Evolutionary conservation across 495 filamentous ascomycete species (phyloP).

Genomic region (Penicillium lividum): DNA sequence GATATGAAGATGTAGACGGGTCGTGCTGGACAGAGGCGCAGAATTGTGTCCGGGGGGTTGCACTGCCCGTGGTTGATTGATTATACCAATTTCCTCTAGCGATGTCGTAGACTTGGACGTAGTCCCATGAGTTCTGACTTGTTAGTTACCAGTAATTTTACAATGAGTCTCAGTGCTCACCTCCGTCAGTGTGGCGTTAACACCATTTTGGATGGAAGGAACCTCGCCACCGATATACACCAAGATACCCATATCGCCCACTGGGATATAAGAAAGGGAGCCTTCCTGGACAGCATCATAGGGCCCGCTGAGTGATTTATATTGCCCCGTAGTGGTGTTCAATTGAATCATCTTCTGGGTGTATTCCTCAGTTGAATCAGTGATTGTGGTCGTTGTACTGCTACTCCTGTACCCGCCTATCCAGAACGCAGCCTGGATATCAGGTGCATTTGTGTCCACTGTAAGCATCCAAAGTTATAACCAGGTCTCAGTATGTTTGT

Average conservation of each 20-base stretch:
- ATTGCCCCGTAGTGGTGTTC: constrained; percentile 18
- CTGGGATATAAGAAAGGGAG: constrained; percentile 15
- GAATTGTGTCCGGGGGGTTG: constrained; percentile 13
- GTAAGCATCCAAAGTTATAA: no score
- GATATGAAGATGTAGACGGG: constrained; percentile 9
- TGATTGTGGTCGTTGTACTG: constrained; percentile 16
- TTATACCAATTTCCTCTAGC: constrained; percentile 19
- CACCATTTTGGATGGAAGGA: constrained; percentile 14
- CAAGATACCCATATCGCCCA: constrained; percentile 10
- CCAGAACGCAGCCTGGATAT: constrained; percentile 19
- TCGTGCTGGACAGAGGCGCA: constrained; percentile 21
- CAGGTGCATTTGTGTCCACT: constrained; percentile 15
- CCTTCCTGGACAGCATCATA: constrained; percentile 17
- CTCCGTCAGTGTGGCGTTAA: constrained; percentile 5
- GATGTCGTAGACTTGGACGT: constrained; percentile 21
- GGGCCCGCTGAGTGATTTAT: constrained; percentile 9
- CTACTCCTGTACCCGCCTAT: constrained; percentile 16
- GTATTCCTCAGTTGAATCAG: constrained; percentile 12
- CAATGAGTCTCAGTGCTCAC: neutral
- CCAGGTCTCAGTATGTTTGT: no score
- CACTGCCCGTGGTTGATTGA: constrained; percentile 16
- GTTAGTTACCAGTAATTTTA: neutral
- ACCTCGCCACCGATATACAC: constrained; percentile 19
- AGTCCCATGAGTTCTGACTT: constrained; percentile 19
- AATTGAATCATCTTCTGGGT: constrained; percentile 13